These are phyloP conservation scores for Colletotrichum gigasporum DNA, from an alignment of 2,329 filamentous ascomycete genomes.

Conservation along the genomic window DNA sequence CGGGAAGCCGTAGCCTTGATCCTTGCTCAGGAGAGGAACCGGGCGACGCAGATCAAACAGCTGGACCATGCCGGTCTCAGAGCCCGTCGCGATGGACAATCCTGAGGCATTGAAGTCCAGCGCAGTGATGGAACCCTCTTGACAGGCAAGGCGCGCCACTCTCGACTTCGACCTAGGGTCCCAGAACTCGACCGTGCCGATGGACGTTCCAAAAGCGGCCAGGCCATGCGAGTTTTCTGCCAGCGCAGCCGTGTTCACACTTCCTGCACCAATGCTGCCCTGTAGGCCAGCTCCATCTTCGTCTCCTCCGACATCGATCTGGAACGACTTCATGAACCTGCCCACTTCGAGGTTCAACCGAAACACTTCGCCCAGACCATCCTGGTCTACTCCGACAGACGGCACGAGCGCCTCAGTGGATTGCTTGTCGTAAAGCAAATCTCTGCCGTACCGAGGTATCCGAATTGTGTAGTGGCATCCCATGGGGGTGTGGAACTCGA, in stretches of 20 bases:
- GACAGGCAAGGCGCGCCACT: slow-evolving; percentile 77
- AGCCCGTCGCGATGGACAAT: slow-evolving; percentile 84
- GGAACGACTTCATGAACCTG: slow-evolving; percentile 93
- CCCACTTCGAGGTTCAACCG: slow-evolving; percentile 91
- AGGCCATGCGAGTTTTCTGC: slow-evolving; percentile 92
- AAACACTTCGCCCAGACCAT: slow-evolving; percentile 92
- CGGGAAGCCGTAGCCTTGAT: slow-evolving; percentile 94
- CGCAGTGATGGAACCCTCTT: slow-evolving; percentile 82
- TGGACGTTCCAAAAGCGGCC: slow-evolving; percentile 89
- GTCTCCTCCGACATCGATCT: slow-evolving; percentile 88
- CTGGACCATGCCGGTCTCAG: slow-evolving; percentile 87
- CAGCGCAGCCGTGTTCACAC: slow-evolving; percentile 87
- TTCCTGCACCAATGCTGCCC: slow-evolving; percentile 84
- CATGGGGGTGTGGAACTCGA: slow-evolving; percentile 92
- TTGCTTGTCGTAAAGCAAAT: slow-evolving; percentile 83
- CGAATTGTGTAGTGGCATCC: slow-evolving; percentile 91
- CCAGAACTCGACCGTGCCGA: slow-evolving; percentile 98
- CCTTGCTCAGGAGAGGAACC: slow-evolving; percentile 85
- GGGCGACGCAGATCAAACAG: slow-evolving; percentile 93
- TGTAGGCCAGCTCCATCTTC: slow-evolving; percentile 79
- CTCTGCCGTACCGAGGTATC: slow-evolving; percentile 91
- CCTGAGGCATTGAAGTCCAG: slow-evolving; percentile 87
- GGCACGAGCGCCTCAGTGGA: slow-evolving; percentile 89
- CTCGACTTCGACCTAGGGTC: slow-evolving; percentile 86
- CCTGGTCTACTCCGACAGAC: slow-evolving; percentile 84